These are phyloP conservation scores for Avicennia marina DNA, from an alignment of 257 asterid genomes.

Conservation along the genomic window DNA sequence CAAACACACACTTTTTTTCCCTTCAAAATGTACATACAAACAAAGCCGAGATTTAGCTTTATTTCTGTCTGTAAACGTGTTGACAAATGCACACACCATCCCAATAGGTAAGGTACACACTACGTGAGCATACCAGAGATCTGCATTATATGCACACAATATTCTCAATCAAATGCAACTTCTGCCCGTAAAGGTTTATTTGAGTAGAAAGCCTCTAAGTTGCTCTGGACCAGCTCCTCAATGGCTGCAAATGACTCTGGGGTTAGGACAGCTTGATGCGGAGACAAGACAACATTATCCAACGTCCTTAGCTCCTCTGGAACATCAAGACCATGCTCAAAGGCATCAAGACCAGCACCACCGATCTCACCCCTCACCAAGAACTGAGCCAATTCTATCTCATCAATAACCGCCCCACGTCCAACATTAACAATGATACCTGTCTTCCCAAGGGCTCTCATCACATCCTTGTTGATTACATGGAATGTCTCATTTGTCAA, in stretches of 20 bases:
- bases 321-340: background rate
- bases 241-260: background rate
- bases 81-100: too few relatives aligned
- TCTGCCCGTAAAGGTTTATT: background rate
- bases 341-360: background rate
- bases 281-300: background rate
- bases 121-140: too few relatives aligned
- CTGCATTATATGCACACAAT: background rate
- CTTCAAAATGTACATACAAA: too few relatives aligned
- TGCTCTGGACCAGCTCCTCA: background rate
- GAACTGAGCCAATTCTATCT: too few relatives aligned
- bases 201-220: background rate
- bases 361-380: background rate
- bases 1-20: too few relatives aligned
- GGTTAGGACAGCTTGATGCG: background rate
- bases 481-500: slow-evolving; percentile 18
- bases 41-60: too few relatives aligned
- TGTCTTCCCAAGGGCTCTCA: background rate
- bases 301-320: background rate
- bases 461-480: background rate
- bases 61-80: too few relatives aligned
- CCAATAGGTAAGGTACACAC: too few relatives aligned
- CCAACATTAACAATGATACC: too few relatives aligned
- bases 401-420: too few relatives aligned
- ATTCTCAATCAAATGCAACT: background rate